phyloP scores from a whole-genome alignment of 192 early-diverging fungal species.

The Podila minutissima region DNA sequence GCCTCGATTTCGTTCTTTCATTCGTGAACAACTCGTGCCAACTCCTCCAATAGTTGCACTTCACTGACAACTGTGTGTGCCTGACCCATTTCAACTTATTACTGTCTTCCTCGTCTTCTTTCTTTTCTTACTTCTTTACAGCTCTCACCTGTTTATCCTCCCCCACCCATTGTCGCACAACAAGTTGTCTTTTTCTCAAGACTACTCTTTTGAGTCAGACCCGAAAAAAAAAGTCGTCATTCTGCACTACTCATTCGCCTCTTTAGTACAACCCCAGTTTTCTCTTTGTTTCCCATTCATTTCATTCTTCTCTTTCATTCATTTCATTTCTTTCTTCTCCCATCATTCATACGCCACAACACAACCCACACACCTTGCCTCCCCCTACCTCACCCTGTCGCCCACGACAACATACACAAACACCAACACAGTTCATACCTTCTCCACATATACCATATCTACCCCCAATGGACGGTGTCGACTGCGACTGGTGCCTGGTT shows the following conservation, averaged over 20 bases:
- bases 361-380: not conserved
- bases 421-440: not conserved
- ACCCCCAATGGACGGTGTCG: slow-evolving; percentile 41
- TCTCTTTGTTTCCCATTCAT: not conserved
- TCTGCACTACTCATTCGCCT: slow-evolving; percentile 1
- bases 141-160: not conserved
- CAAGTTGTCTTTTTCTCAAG: no score
- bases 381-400: not conserved
- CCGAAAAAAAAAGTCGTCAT: not conserved
- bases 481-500: slow-evolving; percentile 51
- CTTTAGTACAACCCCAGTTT: no score
- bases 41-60: no score
- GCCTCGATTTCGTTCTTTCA: no score
- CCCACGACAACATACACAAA: not conserved
- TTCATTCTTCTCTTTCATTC: not conserved
- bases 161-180: not conserved
- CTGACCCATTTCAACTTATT: not conserved
- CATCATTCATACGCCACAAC: not conserved
- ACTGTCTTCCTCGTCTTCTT: not conserved
- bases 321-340: not conserved
- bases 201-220: not conserved
- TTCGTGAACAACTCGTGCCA: no score
- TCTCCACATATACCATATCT: not conserved
- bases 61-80: no score
- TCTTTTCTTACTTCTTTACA: not conserved